These are phyloP conservation scores for Linderniella brevidens DNA, from an alignment of 257 asterid species.

Conservation along the genomic window DNA sequence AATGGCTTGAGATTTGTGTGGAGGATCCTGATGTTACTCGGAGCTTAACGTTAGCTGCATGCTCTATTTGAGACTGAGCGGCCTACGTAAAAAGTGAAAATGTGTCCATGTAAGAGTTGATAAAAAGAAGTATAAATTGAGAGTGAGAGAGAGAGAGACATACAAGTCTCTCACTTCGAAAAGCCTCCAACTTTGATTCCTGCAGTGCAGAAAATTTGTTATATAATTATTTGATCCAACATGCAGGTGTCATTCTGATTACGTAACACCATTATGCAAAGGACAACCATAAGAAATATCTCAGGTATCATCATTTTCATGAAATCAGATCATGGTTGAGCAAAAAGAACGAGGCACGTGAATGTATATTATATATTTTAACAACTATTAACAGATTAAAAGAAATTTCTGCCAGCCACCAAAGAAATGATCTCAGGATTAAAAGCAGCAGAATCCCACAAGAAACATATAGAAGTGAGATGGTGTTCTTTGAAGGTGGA, in stretches of 20 bases:
- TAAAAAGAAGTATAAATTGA: neutral
- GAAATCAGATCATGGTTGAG: too few species aligned
- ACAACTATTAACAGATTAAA: too few species aligned
- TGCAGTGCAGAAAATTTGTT: slow-evolving; percentile 16
- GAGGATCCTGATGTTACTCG: slow-evolving; percentile 25
- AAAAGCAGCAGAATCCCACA: too few species aligned
- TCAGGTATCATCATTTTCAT: too few species aligned
- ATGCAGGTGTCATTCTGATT: slow-evolving; percentile 9
- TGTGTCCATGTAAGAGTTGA: neutral
- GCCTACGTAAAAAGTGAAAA: slow-evolving; percentile 36
- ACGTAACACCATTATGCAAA: slow-evolving; percentile 9
- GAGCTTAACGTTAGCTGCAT: slow-evolving; percentile 27
- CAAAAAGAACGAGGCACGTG: too few species aligned
- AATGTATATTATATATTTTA: too few species aligned
- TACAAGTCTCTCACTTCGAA: slow-evolving; percentile 58
- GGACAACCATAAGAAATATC: too few species aligned
- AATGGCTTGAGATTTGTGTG: slow-evolving; percentile 14
- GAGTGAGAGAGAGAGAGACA: slow-evolving; percentile 17
- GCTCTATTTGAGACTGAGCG: slow-evolving; percentile 45
- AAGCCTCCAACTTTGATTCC: slow-evolving; percentile 68
- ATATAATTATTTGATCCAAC: neutral
- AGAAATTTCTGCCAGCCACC: too few species aligned
- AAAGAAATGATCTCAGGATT: too few species aligned
- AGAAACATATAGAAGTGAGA: too few species aligned
- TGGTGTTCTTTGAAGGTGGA: neutral